Percentiles rank a stretch among this genome's conserved stretches.
phyloP scores from a whole-genome alignment of 176 grass and related monocot species.

The Puccinellia tenuiflora region DNA sequence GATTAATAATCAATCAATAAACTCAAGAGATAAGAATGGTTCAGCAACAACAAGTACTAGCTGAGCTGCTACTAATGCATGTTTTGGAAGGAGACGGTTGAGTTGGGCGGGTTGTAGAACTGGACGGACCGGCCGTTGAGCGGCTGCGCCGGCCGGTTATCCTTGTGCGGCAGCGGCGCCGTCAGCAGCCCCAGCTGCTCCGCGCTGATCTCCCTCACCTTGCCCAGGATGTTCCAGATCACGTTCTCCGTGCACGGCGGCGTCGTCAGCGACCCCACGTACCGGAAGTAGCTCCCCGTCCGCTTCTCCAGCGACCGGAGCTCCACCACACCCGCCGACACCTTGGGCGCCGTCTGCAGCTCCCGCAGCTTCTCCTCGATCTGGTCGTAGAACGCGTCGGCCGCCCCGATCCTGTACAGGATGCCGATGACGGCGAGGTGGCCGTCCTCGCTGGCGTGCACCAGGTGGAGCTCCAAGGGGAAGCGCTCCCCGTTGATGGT shows the following conservation, averaged over 20 bases:
- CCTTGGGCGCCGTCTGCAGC: background rate
- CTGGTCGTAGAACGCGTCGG: conserved; percentile 64
- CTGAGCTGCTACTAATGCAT: no score
- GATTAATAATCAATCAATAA: no score
- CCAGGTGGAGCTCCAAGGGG: conserved; percentile 59
- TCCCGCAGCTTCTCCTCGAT: background rate
- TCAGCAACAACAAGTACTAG: background rate
- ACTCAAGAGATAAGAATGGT: no score
- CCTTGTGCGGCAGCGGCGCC: conserved; percentile 17
- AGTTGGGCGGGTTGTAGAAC: conserved; percentile 36
- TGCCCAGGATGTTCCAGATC: conserved; percentile 59
- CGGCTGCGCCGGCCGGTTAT: conserved; percentile 47
- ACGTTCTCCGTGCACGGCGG: conserved; percentile 84
- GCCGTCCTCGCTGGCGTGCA: conserved; percentile 42
- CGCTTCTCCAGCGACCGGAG: conserved; percentile 38
- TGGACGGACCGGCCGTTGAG: conserved; percentile 48
- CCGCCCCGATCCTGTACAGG: conserved; percentile 44
- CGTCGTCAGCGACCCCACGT: conserved; percentile 65
- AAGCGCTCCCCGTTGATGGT: conserved; percentile 62
- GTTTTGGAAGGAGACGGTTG: conserved; percentile 13
- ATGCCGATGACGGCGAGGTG: conserved; percentile 33
- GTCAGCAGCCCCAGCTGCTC: conserved; percentile 36
- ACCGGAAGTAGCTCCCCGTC: conserved; percentile 60
- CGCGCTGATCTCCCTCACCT: conserved; percentile 57
- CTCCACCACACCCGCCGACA: conserved; percentile 12